These are phyloP conservation scores for Stentor roeselii DNA, from an alignment of 73 alveolate genomes.

Conservation along the genomic window DNA sequence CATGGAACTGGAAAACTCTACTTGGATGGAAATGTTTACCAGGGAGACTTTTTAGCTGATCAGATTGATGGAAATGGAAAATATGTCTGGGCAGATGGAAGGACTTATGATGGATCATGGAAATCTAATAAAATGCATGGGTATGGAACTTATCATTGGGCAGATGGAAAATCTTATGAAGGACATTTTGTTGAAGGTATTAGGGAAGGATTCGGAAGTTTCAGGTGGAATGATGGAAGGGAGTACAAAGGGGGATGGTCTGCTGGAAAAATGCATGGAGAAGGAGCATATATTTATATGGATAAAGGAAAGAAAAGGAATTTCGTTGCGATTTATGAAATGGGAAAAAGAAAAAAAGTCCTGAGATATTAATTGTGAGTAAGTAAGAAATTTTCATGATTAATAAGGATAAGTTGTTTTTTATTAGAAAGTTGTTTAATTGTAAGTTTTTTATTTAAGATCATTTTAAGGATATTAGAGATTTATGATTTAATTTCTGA, in stretches of 20 bases:
- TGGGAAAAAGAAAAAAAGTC: too few relatives aligned
- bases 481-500: too few relatives aligned
- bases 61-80: conserved; percentile 8
- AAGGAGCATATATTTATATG: background rate
- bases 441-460: too few relatives aligned
- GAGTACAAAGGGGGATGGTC: conserved; percentile 53
- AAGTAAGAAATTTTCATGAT: too few relatives aligned
- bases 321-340: too few relatives aligned
- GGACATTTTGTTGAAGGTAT: background rate
- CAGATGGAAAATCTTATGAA: conserved; percentile 1
- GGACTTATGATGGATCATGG: background rate
- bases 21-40: conserved; percentile 24
- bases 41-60: background rate
- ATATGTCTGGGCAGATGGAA: conserved; percentile 22
- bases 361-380: too few relatives aligned
- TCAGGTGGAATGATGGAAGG: conserved; percentile 33
- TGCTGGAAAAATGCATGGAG: conserved; percentile 34
- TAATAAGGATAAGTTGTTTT: too few relatives aligned
- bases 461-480: too few relatives aligned
- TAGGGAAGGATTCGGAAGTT: conserved; percentile 1
- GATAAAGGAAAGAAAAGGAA: conserved; percentile 8
- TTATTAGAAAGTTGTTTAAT: too few relatives aligned
- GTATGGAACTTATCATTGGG: background rate
- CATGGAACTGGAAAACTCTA: background rate
- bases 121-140: conserved; percentile 12